Base-by-base conservation (phyloP, 2,329 filamentous ascomycete species). In the Penicillium sp. region DNA sequence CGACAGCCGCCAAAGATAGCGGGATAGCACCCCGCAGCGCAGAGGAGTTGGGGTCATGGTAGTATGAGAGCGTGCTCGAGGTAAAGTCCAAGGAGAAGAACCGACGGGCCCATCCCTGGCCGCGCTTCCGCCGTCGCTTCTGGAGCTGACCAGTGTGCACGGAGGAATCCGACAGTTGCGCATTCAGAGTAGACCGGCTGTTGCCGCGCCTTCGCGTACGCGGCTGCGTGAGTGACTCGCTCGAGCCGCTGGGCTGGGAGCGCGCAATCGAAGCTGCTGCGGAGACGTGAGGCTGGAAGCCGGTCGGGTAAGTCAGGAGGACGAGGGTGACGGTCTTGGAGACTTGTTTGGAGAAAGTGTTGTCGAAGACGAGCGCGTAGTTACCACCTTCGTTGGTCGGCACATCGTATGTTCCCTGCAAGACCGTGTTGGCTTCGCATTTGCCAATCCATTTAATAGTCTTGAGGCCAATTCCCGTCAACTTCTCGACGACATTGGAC, bases 71-170 rank as follows among this genome's bases (percentile, higher is more conserved):
- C 0, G 94, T 97, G 55, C 89, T 95, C 0, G 92, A 92, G 4
- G 88, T 91, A 68, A 92, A 97, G 70, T 99, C 94, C 48, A 99
- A 79, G 0, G 92, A 96, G 74, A 99, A 99, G 79, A 94, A 99
- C 33, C 94, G 84, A 50, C 90, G 84, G 5, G 94, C 94, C 71
- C 91, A 95, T 39, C 92, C 92, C 71, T 97, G 94, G 41, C 92
- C 91, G 75, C 89, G 87, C 81, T 96, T 97, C 53, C 94, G 84
- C 59, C 92, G 84, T 64, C 94, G 86, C 79, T 99, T 99, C 58
- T 91, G 85, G 56, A 99, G 75, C 5, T 88, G 82, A 16, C 94
- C 94, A 0, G 89, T 91, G 67, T 96, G 89, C 61, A 92, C 88
- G 13, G 84, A 62, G 22, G 64, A 54, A 11, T 64, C 65, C 3